These are phyloP conservation scores for Friedmanniomyces endolithicus DNA, from an alignment of 495 filamentous ascomycete genomes.

Conservation along the genomic window DNA sequence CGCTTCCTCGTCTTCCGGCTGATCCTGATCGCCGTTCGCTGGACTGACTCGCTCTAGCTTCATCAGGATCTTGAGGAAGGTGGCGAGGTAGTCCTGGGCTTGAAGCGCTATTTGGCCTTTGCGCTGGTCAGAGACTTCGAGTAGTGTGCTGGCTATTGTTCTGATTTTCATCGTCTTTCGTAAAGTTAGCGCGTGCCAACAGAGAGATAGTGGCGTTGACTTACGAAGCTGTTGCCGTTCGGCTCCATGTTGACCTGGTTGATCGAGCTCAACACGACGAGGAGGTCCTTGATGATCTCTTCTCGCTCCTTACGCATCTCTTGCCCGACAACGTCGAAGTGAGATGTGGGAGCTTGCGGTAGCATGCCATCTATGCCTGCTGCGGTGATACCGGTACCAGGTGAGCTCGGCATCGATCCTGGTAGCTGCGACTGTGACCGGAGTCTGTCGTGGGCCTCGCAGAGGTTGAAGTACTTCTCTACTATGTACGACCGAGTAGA, in stretches of 20 bases:
- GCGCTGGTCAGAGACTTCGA: conserved; percentile 46
- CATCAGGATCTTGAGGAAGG: conserved; percentile 58
- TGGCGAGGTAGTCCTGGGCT: conserved; percentile 51
- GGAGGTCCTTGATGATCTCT: conserved; percentile 59
- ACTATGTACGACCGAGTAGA: conserved; percentile 67
- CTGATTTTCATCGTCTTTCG: conserved; percentile 43
- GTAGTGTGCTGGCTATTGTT: conserved; percentile 61
- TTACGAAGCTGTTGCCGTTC: conserved; percentile 58
- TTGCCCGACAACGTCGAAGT: conserved; percentile 30
- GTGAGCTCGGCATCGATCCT: conserved; percentile 19
- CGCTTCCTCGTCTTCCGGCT: conserved; percentile 52
- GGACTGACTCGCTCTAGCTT: conserved; percentile 49
- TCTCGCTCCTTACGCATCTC: conserved; percentile 59
- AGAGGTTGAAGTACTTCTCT: conserved; percentile 62
- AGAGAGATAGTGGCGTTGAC: conserved; percentile 15
- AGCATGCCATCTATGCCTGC: conserved; percentile 22
- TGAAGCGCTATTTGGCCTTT: conserved; percentile 44
- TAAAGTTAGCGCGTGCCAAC: conserved; percentile 40
- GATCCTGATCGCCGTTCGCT: conserved; percentile 23
- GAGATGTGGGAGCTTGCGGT: conserved; percentile 6
- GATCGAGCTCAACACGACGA: conserved; percentile 55
- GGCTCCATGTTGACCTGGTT: conserved; percentile 72
- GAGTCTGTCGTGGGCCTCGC: conserved; percentile 37
- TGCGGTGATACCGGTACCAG: conserved; percentile 20
- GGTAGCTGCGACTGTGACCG: conserved; percentile 4